These are phyloP conservation scores for Isoetes engelmannii DNA, from an alignment of 83 land plant genomes.

Conservation along the genomic window DNA sequence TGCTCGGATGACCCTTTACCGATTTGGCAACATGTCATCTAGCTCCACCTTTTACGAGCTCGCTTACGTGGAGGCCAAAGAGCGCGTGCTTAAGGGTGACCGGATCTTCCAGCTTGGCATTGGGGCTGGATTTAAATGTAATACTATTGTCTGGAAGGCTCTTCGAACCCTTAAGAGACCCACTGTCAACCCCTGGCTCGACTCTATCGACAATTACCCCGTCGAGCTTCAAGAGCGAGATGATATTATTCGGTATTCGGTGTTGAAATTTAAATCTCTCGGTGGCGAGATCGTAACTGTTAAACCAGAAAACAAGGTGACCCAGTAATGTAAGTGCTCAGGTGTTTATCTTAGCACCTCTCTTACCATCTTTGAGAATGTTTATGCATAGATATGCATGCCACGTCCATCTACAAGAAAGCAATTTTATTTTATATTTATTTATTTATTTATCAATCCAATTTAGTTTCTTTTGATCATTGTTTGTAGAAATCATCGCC, in stretches of 20 bases:
- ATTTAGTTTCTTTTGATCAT: too few relatives aligned
- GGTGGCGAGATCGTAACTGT: background rate
- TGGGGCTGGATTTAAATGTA: constrained; percentile 14
- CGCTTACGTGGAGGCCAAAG: constrained; percentile 8
- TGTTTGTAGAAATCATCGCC: too few relatives aligned
- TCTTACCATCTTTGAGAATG: constrained; percentile 1
- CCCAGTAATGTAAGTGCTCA: background rate
- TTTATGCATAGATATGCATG: background rate
- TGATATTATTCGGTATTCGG: background rate
- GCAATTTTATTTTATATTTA: too few relatives aligned
- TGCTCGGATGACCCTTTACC: constrained; percentile 4
- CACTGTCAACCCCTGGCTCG: constrained; percentile 2
- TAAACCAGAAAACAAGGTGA: background rate
- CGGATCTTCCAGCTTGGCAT: constrained; percentile 7
- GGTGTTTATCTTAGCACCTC: background rate
- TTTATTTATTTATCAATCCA: too few relatives aligned
- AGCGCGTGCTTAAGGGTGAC: background rate
- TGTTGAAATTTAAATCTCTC: background rate
- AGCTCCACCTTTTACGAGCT: constrained; percentile 6
- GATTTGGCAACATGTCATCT: constrained; percentile 6
- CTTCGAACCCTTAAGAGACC: background rate
- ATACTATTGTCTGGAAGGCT: constrained; percentile 10
- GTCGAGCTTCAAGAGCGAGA: background rate
- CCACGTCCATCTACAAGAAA: too few relatives aligned
- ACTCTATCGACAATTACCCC: background rate